These are phyloP conservation scores for Aureoboletus auriporus DNA, from an alignment of 768 basidiomycete genomes.

Conservation along the genomic window DNA sequence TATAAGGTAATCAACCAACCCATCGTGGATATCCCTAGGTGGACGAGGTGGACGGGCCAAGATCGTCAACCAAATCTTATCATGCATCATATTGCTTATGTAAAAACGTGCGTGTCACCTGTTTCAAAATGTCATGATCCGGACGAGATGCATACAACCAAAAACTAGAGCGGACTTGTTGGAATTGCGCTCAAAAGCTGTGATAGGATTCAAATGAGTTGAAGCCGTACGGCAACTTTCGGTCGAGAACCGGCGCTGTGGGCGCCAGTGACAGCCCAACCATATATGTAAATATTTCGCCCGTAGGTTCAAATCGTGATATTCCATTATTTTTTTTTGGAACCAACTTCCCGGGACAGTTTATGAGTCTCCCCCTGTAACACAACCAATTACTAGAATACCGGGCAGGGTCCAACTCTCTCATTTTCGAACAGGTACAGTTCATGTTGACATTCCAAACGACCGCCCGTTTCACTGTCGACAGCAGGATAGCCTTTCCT, in stretches of 20 bases:
- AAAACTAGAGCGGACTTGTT: not conserved
- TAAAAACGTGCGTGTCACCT: constrained; percentile 25
- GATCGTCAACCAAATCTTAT: constrained; percentile 13
- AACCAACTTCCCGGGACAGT: constrained; percentile 5
- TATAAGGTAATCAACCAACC: constrained; percentile 17
- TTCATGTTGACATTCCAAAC: not conserved
- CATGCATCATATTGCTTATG: constrained; percentile 13
- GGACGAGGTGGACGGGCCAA: not conserved
- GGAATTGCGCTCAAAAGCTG: not conserved
- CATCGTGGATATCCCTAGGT: constrained; percentile 13
- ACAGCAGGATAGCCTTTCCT: constrained; percentile 1
- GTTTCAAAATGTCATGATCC: constrained; percentile 24
- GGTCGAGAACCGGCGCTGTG: constrained; percentile 11
- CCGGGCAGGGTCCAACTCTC: constrained; percentile 5
- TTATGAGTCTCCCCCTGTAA: too few relatives aligned
- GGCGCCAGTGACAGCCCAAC: not conserved
- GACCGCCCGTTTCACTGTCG: not conserved
- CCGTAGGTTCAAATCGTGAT: constrained; percentile 11
- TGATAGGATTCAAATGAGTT: not conserved
- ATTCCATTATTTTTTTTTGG: constrained; percentile 1
- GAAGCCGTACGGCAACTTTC: constrained; percentile 14
- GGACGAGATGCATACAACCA: not conserved
- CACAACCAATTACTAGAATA: too few relatives aligned
- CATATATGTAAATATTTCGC: not conserved
- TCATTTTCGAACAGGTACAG: constrained; percentile 4